Base-by-base conservation (phyloP, 208 protist genomes). In the Balamuthia mandrillaris region DNA sequence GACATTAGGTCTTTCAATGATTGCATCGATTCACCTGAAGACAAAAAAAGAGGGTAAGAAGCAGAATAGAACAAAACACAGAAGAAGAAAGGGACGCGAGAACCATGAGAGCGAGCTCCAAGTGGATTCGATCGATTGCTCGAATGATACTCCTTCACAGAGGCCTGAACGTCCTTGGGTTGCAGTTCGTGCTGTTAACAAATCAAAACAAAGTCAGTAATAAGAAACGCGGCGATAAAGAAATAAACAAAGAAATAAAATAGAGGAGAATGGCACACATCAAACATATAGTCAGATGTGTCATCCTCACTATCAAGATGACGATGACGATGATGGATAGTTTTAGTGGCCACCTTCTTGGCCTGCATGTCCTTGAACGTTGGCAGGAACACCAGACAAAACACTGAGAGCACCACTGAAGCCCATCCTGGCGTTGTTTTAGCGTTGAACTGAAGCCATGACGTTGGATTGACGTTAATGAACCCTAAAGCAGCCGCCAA, bases 401-500 rank as follows among this genome's bases (percentile, higher is more conserved):
- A 81, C 7, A 63, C 31, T 16, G 74, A 45, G 18, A 81, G 54
- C 35, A 81, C 18, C 37, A 81, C 74, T 1, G 74, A 81, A 18
- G 74, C 74, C 74, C 74, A 81, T 14, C 74, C 74, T 9, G 74
- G 74, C 27, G 58, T 65, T n/a, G 74, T 81, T 37, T 52, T 18
- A 9, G 58, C 74, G 39, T 81, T 81, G 1, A 45, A 45, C 24
- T 63, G 39, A 33, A 81, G 63, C 74, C 33, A 31, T n/a, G n/a
- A n/a, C n/a, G n/a, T n/a, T n/a, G n/a, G n/a, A n/a, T n/a, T n/a
- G n/a, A n/a, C n/a, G n/a, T n/a, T n/a, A n/a, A n/a, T n/a, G n/a
- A n/a, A n/a, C n/a, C n/a, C n/a, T n/a, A n/a, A n/a, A n/a, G n/a
- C n/a, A n/a, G n/a, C n/a, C n/a, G n/a, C n/a, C n/a, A n/a, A n/a